Evolutionary conservation across 1,139 yeast species (phyloP).

Genomic region (Lodderomyces theae): DNA sequence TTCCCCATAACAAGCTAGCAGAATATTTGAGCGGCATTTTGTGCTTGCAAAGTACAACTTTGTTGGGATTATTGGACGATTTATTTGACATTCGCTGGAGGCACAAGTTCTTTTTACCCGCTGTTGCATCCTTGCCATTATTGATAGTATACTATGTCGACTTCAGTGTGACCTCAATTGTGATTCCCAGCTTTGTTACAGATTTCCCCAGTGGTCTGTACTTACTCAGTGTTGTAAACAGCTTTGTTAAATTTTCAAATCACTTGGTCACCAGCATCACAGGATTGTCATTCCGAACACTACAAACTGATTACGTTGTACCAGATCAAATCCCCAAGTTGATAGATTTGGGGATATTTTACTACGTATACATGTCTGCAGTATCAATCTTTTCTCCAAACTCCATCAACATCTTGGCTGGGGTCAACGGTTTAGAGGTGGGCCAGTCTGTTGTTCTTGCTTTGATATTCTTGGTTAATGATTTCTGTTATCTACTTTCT

Average conservation of each 20-base stretch:
- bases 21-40: constrained; percentile 83
- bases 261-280: constrained; percentile 31
- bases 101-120: constrained; percentile 93
- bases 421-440: constrained; percentile 93
- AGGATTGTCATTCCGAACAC: constrained; percentile 40
- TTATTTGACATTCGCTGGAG: constrained; percentile 96
- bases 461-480: constrained; percentile 68
- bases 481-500: constrained; percentile 60
- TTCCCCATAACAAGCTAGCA: constrained; percentile 83
- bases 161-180: constrained; percentile 88
- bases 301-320: constrained; percentile 32
- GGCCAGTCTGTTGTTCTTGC: constrained; percentile 88
- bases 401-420: constrained; percentile 94
- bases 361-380: constrained; percentile 87
- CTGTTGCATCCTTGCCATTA: constrained; percentile 89
- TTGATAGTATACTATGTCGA: constrained; percentile 90
- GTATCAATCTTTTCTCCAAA: constrained; percentile 93
- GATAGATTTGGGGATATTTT: constrained; percentile 73
- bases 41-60: constrained; percentile 77
- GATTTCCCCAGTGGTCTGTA: constrained; percentile 26
- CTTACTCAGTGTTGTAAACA: constrained; percentile 20
- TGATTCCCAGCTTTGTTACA: constrained; percentile 71
- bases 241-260: constrained; percentile 31
- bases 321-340: constrained; percentile 38
- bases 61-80: constrained; percentile 91